Conservation (phyloP, 805 yeast genomes). For the Zygoascus flipseniorum region DNA sequence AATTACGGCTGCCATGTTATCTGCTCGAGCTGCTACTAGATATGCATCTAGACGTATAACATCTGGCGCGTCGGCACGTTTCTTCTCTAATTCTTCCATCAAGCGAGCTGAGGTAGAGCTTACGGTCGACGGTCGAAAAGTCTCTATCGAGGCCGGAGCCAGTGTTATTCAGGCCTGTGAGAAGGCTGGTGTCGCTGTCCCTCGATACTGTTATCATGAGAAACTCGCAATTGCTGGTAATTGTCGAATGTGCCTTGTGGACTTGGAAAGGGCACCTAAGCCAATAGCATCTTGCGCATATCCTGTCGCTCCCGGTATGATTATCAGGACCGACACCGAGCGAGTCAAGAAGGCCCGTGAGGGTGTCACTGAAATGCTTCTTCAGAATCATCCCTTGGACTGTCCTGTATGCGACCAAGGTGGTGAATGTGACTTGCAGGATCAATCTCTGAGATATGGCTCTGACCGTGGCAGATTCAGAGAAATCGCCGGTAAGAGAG, state of each 20-base stretch:
- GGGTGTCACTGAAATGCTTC: conserved; percentile 82
- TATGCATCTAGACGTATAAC: not conserved
- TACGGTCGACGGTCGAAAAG: conserved; percentile 60
- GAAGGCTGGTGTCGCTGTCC: conserved; percentile 80
- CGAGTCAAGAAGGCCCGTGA: conserved; percentile 77
- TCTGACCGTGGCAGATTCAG: conserved; percentile 78
- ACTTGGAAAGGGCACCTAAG: conserved; percentile 82
- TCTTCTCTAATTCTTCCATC: conserved; percentile 30
- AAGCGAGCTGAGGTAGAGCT: conserved; percentile 47
- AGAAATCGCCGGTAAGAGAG: conserved; percentile 78
- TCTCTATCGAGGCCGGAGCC: conserved; percentile 75
- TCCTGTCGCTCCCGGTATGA: conserved; percentile 90
- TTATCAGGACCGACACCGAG: conserved; percentile 69
- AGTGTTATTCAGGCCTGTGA: conserved; percentile 88
- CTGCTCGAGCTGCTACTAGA: not conserved
- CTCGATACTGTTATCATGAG: conserved; percentile 88
- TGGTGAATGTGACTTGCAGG: conserved; percentile 90
- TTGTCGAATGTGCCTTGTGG: conserved; percentile 89
- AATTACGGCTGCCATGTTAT: not conserved
- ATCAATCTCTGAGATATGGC: conserved; percentile 76
- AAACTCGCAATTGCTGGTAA: conserved; percentile 86
- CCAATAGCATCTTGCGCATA: conserved; percentile 86
- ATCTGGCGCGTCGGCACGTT: conserved; percentile 1
- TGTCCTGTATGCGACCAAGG: conserved; percentile 93
- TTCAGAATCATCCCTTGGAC: conserved; percentile 85